Base-by-base conservation (phyloP, 1,284 basidiomycete species). In the Pholiota adiposa region DNA sequence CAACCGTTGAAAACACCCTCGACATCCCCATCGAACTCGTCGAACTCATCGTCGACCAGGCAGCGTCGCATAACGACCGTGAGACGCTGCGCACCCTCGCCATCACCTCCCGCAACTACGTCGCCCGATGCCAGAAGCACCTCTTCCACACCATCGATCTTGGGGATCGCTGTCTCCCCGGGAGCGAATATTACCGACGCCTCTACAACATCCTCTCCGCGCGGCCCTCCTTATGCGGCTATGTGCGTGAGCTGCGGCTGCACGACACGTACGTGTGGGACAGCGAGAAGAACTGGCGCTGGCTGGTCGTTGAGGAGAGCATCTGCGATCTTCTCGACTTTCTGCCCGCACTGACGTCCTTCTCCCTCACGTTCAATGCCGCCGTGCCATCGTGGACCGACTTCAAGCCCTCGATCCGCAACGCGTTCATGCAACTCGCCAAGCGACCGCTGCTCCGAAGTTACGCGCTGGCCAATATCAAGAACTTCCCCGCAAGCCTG, bases 231-330 rank as follows among this genome's bases (percentile, higher is more conserved):
- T 54, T 67, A 12, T 51, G 64, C 23, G 8, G 25, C 0, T 61
- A 60, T 40, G 61, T 67, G 9, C 59, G 60, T 34, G 66, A 64
- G 33, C 61, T 67, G 11, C 61, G 62, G 29, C 62, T 67, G 44
- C 62, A 64, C 18, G 66, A 67, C 33, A 67, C 61, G 8, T 67
- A 63, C 56, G 57, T 67, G 4, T 67, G 65, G 65, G 63, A 67
- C 41, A 48, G 46, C 18, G 54, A 59, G 29, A 56, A 59, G 31
- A 38, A 50, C 44, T 63, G 63, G 53, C 36, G 56, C 34, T 67
- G 66, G 64, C 53, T 67, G 14, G 59, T 50, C 44, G 56, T 31
- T 5, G 66, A 67, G 43, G 64, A 65, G 38, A 64, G 57, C 34
- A 54, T 67, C 18, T 61, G 57, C 50, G 62, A 64, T 36, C 3